Evolutionary conservation across 2,329 filamentous ascomycete genomes (phyloP), one percentile per base, ranked within the genome.

Genomic region (Pseudocercospora cruenta): DNA sequence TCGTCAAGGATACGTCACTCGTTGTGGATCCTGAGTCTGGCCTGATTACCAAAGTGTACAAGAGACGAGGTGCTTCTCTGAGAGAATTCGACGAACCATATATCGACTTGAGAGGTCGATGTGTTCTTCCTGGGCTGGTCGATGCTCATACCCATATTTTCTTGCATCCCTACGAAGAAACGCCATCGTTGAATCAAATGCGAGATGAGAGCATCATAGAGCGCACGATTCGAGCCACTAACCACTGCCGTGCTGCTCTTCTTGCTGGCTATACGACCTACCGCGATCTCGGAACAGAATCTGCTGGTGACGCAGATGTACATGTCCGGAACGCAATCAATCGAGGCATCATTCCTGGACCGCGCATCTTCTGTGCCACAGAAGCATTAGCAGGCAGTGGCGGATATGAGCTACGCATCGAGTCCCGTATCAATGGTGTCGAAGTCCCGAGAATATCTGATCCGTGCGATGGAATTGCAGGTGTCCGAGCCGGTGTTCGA

Each of bases 181-280:
- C 79, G 8, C 66, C 77, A 5, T 74, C 79, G 4, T 67, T 79
- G 4, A 73, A 83, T 45, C 86, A 88, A 71, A 84, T 87, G 75
- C 83, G 86, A 39, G 85, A 88, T 67, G 85, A 88, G 70, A 85
- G 84, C 63, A 74, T 85, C n/a, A 81, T 86, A 7, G 86, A 89
- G 71, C 79, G 86, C 22, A 80, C 83, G 24, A 81, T 88, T 57
- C 83, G 86, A 19, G 83, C 83, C 0, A 82, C 83, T 7, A 85
- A 86, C 66, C 83, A 87, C 67, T 81, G 81, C 66, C 83, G 82
- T 53, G 79, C 80, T 0, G 86, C 84, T 1, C 78, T 89, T 9
- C 75, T 84, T 21, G 84, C 86, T 0, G 87, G 86, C 6, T 88
- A 85, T 77, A 89, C 85, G 0, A 87, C 85, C 1, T 87, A 86